Base-by-base conservation (phyloP, 2,329 filamentous ascomycete species). In the Alternaria tenuissima region DNA sequence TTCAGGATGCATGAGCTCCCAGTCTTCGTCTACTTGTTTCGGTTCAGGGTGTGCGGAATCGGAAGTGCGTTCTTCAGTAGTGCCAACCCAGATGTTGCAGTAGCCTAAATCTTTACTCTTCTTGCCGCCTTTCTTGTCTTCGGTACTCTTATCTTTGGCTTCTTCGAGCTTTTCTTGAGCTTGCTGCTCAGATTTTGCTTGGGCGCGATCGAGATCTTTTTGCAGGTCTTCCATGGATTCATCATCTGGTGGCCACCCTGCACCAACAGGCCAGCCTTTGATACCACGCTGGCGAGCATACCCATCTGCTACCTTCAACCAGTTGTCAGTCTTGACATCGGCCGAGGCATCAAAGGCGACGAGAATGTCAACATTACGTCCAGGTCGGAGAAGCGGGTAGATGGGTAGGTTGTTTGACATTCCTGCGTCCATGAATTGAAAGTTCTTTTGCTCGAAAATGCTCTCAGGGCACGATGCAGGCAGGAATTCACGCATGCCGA, bases 331-430 rank as follows among this genome's bases (percentile, higher is more conserved):
- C 75, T 91, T 92, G 61, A 97, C 92, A 69, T 99, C 95, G 20
- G 94, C 94, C 1, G 92, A 96, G 4, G 93, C 93, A 76, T 99
- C 95, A 76, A 99, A 99, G 3, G 94, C 92, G 46, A 99, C 87
- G 46, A 98, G 83, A 43, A 99, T 86, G 70, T 99, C 95, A 6
- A 99, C 90, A 57, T 96, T 87, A 36, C 95, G 87, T 3, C 94
- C 94, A 0, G 93, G 93, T 11, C 95, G 89, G 18, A 99, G 88
- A 4, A 98, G 85, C 0, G 95, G 95, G 76, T 99, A 99, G 42
- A 98, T 94, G 2, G 95, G 95, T 8, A 99, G 84, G 73, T 99
- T 99, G 76, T 99, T 98, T 66, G 92, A 96, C 95, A 99, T 99
- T 52, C 95, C 95, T 2, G 95, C 94, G 77, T 99, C 95, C 94